Evolutionary conservation across 306 rosid genomes (phyloP), one percentile per base, ranked within the genome.

Genomic region (Canavalia ensiformis): DNA sequence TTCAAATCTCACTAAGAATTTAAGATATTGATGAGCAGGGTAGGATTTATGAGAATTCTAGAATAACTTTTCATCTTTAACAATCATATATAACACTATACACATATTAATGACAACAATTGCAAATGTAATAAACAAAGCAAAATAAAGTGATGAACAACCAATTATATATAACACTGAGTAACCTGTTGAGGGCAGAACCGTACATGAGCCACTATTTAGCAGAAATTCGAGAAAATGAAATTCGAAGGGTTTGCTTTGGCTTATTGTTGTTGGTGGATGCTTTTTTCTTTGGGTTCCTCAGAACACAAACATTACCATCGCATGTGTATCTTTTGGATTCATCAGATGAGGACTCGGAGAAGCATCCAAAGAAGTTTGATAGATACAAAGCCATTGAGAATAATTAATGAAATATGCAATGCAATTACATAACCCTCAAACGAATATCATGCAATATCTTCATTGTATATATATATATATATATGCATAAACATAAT

Each of bases 271-370:
- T 59, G 66, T 0, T 74, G 44, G 18, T 4, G 41, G 80, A n/a
- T 34, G 74, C 4, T 52, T 11, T 47, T 35, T 69, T 51, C 0
- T 62, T 52, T 0, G 49, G 82, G 9, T 68, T 49, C 47, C 72
- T 88, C 0, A 91, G 83, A 72, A 87, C 83, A 72, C 97, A 91
- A 62, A 81, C 90, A 79, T 91, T 84, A 5, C 92, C 94, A 34
- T 90, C 79, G 78, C 97, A 93, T 39, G 74, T 49, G 68, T 72
- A 87, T 37, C 71, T 69, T 45, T 88, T 86, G 9, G 89, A 75
- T 45, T 66, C 73, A 9, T 66, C 73, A 9, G 87, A 1, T 2
- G 82, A 59, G 5, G 82, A n/a, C 11, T 88, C 91, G 18, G 89
- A 87, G 82, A 88, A 92, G 72, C 88, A 86, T 5, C 90, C 41